phyloP scores from a whole-genome alignment of 176 grass and related monocot genomes.

The Zea mays region DNA sequence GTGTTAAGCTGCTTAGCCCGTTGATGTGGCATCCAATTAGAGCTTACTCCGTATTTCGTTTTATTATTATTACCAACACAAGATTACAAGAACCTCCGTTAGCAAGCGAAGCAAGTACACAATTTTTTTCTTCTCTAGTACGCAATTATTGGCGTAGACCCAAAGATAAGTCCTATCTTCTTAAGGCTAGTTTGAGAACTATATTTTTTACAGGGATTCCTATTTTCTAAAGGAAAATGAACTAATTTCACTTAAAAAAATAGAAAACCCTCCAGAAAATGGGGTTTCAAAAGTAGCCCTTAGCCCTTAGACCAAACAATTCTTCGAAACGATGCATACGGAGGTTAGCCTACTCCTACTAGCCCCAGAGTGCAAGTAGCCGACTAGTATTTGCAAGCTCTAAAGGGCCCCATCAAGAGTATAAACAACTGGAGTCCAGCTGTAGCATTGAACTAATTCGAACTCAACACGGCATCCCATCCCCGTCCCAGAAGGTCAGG shows the following conservation, averaged over 20 bases:
- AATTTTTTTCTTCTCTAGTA: slow-evolving; percentile 2
- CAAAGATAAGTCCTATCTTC: slow-evolving; percentile 26
- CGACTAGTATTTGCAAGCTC: slow-evolving; percentile 9
- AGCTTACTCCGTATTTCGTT: not conserved
- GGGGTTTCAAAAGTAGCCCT: too few relatives aligned
- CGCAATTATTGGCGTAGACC: slow-evolving; percentile 18
- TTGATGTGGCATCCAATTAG: not conserved
- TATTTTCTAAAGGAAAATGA: too few relatives aligned
- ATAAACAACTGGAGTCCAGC: slow-evolving; percentile 45
- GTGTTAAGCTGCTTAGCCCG: not conserved
- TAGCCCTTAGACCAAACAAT: not conserved
- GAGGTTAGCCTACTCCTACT: slow-evolving; percentile 1
- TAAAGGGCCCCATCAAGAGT: not conserved
- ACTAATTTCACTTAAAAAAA: too few relatives aligned
- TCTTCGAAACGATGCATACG: not conserved
- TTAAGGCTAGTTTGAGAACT: not conserved
- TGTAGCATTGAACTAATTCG: slow-evolving; percentile 34
- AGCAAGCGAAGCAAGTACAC: not conserved
- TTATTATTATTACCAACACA: not conserved
- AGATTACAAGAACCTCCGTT: not conserved
- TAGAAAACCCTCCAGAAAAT: too few relatives aligned
- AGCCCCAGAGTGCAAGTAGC: slow-evolving; percentile 9
- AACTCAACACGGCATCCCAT: slow-evolving; percentile 13
- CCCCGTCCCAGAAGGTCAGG: not conserved
- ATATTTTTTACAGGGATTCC: too few relatives aligned